Conservation (phyloP, 345 rosid species). For the Orychophragmus violaceus region DNA sequence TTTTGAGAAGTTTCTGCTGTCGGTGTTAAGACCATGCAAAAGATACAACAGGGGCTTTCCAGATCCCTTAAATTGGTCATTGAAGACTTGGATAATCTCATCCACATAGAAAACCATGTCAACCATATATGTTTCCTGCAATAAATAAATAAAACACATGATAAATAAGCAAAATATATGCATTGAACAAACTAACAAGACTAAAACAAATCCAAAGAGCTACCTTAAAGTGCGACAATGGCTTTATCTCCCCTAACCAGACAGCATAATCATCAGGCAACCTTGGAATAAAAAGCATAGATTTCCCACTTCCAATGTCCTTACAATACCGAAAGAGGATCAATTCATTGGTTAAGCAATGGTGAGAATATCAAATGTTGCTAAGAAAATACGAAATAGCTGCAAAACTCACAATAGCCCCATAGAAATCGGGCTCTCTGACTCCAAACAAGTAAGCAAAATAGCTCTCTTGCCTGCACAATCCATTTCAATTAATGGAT, state of each 20-base stretch:
- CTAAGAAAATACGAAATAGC: neutral
- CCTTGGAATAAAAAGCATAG: slow-evolving; percentile 77
- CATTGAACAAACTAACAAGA: neutral
- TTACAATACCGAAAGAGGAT: slow-evolving; percentile 19
- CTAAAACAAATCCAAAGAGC: neutral
- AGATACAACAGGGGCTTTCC: slow-evolving; percentile 66
- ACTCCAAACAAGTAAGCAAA: slow-evolving; percentile 93
- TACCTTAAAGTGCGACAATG: slow-evolving; percentile 59
- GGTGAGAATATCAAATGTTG: neutral
- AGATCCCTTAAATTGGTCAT: slow-evolving; percentile 43
- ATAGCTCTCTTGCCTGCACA: slow-evolving; percentile 75
- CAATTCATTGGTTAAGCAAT: neutral
- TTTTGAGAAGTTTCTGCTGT: slow-evolving; percentile 71
- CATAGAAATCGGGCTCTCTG: slow-evolving; percentile 75
- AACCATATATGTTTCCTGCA: slow-evolving; percentile 76
- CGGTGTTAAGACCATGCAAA: slow-evolving; percentile 82
- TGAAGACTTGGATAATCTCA: slow-evolving; percentile 56
- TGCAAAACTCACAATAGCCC: slow-evolving; percentile 69
- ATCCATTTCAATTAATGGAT: neutral
- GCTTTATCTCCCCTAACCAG: slow-evolving; percentile 88
- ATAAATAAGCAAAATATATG: neutral
- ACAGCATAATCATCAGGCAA: slow-evolving; percentile 81
- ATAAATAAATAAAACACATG: neutral
- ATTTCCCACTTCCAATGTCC: slow-evolving; percentile 76
- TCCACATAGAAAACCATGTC: slow-evolving; percentile 57